A percentile compares a stretch with the other conserved stretches of the same genome.
Conservation (phyloP, 495 filamentous ascomycete genomes). For the Aspergillus indologenus region DNA sequence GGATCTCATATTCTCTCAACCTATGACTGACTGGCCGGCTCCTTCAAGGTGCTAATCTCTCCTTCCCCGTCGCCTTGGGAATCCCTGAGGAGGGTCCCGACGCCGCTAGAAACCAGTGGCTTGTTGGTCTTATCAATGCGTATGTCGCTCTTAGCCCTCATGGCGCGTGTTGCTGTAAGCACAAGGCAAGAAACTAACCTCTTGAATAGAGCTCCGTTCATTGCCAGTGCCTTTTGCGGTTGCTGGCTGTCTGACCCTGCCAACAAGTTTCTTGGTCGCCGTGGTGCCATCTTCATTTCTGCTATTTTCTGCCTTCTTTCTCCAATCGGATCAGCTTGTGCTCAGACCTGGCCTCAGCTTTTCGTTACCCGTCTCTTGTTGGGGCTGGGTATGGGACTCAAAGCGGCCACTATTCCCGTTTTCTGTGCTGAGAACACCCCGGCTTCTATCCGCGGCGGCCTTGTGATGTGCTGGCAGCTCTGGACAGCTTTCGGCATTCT, state of each 20-base stretch:
- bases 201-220: constrained; percentile 30
- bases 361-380: constrained; percentile 56
- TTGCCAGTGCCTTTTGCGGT: constrained; percentile 43
- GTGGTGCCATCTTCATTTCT: constrained; percentile 59
- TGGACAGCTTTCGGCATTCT: constrained; percentile 84
- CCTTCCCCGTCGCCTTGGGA: constrained; percentile 57
- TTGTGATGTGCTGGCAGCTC: constrained; percentile 81
- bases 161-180: background rate
- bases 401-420: constrained; percentile 60
- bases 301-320: constrained; percentile 58
- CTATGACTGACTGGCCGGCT: background rate
- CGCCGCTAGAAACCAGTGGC: constrained; percentile 49
- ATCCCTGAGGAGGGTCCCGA: constrained; percentile 42
- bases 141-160: constrained; percentile 29
- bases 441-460: constrained; percentile 66
- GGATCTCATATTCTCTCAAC: background rate
- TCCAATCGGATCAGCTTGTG: constrained; percentile 54
- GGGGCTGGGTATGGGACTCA: constrained; percentile 66
- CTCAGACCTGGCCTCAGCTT: constrained; percentile 58
- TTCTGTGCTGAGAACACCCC: constrained; percentile 77
- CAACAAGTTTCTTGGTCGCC: constrained; percentile 54
- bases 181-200: constrained; percentile 19
- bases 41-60: constrained; percentile 55
- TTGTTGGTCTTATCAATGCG: constrained; percentile 63
- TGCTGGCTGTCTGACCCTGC: constrained; percentile 60